A percentile compares a stretch with the other conserved stretches of the same genome.
phyloP scores from a whole-genome alignment of 768 basidiomycete species.

The Inosperma sp. region DNA sequence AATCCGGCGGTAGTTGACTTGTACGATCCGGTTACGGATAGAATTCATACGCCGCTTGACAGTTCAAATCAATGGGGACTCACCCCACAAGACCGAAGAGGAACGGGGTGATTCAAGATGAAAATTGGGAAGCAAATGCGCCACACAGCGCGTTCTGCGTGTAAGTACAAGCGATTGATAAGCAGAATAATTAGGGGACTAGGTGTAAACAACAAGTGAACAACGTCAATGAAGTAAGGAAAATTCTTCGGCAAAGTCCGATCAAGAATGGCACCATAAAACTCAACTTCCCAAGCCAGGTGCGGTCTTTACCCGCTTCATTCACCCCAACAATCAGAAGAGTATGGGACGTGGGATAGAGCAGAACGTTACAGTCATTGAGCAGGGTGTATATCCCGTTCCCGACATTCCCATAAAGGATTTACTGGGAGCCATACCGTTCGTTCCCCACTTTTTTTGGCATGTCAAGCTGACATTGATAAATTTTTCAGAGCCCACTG shows the following conservation, averaged over 20 bases:
- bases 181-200: too few relatives aligned
- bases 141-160: too few relatives aligned
- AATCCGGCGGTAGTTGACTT: too few relatives aligned
- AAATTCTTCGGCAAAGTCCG: conserved; percentile 26
- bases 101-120: too few relatives aligned
- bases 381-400: conserved; percentile 62
- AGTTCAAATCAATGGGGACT: too few relatives aligned
- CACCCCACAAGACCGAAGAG: too few relatives aligned
- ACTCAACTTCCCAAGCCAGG: conserved; percentile 12
- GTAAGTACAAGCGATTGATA: too few relatives aligned
- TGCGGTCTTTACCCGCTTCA: conserved; percentile 9
- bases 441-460: conserved; percentile 27
- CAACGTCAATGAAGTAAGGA: too few relatives aligned
- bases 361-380: conserved; percentile 33
- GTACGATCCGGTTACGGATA: too few relatives aligned
- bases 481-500: conserved; percentile 62
- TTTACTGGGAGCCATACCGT: conserved; percentile 80
- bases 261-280: conserved; percentile 13
- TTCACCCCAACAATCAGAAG: background rate
- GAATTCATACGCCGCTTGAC: too few relatives aligned
- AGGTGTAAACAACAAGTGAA: too few relatives aligned
- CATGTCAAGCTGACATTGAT: conserved; percentile 6
- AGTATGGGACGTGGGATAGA: conserved; percentile 33
- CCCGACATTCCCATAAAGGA: conserved; percentile 89
- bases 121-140: too few relatives aligned